Conservation (phyloP, 2,329 filamentous ascomycete genomes). For the Fusarium sp. region DNA sequence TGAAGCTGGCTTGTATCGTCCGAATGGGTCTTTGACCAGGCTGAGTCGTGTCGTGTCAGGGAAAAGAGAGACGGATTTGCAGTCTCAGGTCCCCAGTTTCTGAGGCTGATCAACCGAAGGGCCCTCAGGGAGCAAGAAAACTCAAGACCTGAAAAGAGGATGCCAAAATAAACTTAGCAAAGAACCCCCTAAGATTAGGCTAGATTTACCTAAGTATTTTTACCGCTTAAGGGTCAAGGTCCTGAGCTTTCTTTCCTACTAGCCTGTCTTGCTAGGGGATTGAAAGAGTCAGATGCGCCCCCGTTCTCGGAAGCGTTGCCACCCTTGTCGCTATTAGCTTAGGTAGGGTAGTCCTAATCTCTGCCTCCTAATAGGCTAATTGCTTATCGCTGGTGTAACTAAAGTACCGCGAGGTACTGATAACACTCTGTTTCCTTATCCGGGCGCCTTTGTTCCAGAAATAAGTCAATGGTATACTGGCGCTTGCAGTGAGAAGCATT, state of each 20-base stretch:
- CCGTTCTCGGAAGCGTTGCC: constrained; percentile 37
- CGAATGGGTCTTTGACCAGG: neutral
- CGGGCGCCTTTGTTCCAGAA: constrained; percentile 2
- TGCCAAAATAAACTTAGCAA: too few species aligned
- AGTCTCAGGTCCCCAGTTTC: neutral
- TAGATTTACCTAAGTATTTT: too few species aligned
- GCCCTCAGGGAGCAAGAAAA: too few species aligned
- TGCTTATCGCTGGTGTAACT: constrained; percentile 27
- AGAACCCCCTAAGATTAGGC: too few species aligned
- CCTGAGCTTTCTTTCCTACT: too few species aligned
- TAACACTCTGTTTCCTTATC: constrained; percentile 9
- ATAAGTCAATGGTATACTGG: neutral
- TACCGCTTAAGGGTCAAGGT: too few species aligned
- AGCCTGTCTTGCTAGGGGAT: neutral
- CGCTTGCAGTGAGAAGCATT: neutral
- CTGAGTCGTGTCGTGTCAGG: constrained; percentile 10
- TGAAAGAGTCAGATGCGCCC: constrained; percentile 31
- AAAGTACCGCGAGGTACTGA: constrained; percentile 8
- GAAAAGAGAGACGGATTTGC: constrained; percentile 10
- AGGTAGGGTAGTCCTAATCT: constrained; percentile 20
- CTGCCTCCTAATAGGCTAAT: constrained; percentile 29
- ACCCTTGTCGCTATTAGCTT: constrained; percentile 10
- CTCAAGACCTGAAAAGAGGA: too few species aligned
- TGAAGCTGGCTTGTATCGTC: neutral
- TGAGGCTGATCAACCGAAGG: constrained; percentile 22